phyloP scores from a whole-genome alignment of 2,329 filamentous ascomycete genomes.

The Lachnellula subtilissima region DNA sequence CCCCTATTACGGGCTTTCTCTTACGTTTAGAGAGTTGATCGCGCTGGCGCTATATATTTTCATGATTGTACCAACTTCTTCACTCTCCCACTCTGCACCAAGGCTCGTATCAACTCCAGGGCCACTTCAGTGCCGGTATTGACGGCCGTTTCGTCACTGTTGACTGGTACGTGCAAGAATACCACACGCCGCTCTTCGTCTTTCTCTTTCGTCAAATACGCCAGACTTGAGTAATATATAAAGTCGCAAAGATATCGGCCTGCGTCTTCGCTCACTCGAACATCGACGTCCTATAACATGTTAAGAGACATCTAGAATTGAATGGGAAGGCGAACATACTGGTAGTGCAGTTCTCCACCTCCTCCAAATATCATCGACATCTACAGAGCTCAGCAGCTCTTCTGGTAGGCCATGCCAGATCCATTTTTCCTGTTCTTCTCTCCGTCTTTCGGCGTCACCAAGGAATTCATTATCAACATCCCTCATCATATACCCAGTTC shows the following conservation, averaged over 20 bases:
- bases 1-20: neutral
- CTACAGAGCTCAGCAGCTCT: constrained; percentile 53
- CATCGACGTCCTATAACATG: constrained; percentile 35
- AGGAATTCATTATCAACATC: constrained; percentile 65
- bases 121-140: constrained; percentile 47
- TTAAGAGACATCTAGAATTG: neutral
- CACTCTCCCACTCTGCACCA: constrained; percentile 41
- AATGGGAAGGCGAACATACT: constrained; percentile 32
- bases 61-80: constrained; percentile 12
- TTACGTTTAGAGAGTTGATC: neutral
- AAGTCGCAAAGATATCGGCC: constrained; percentile 75
- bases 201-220: constrained; percentile 46
- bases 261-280: constrained; percentile 63
- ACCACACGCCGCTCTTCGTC: constrained; percentile 48
- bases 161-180: constrained; percentile 69
- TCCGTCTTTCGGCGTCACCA: constrained; percentile 39
- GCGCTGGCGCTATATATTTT: neutral
- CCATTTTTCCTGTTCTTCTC: constrained; percentile 42
- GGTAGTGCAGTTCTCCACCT: constrained; percentile 50
- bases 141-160: constrained; percentile 46
- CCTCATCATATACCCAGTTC: constrained; percentile 63
- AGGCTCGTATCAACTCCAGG: constrained; percentile 50
- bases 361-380: constrained; percentile 50
- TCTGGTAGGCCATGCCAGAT: constrained; percentile 50
- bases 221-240: constrained; percentile 67